A percentile compares a stretch with the other conserved stretches of the same genome.
Conservation (phyloP, 768 basidiomycete genomes). For the Hericium rajendrae region DNA sequence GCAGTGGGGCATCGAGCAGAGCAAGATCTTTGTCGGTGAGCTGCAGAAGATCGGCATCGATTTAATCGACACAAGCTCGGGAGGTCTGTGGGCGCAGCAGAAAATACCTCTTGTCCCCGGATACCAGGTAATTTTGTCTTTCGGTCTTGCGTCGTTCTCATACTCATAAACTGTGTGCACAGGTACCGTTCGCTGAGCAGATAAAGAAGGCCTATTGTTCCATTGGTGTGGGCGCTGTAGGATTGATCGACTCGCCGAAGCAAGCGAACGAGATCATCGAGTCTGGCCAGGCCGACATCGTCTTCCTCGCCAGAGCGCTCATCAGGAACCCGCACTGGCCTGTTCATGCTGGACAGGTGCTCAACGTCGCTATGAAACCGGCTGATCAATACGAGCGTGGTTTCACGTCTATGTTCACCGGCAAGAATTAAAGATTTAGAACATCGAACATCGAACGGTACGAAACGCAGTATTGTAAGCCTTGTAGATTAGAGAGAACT, state of each 20-base stretch:
- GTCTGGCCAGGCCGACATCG: slow-evolving; percentile 57
- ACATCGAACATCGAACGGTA: no score
- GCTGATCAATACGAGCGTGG: slow-evolving; percentile 66
- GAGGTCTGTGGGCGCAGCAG: slow-evolving; percentile 32
- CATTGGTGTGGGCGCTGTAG: slow-evolving; percentile 53
- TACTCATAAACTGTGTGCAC: not conserved
- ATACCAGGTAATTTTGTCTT: slow-evolving; percentile 44
- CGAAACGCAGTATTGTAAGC: no score
- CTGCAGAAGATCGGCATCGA: slow-evolving; percentile 59
- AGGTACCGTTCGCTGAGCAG: slow-evolving; percentile 62
- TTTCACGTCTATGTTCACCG: slow-evolving; percentile 31
- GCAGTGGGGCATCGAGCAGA: slow-evolving; percentile 76
- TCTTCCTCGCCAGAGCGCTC: slow-evolving; percentile 59
- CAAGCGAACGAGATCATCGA: slow-evolving; percentile 55
- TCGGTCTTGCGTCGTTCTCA: not conserved
- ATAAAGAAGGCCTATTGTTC: slow-evolving; percentile 52
- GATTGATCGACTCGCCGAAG: slow-evolving; percentile 55
- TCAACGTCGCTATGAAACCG: slow-evolving; percentile 56
- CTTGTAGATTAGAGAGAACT: no score
- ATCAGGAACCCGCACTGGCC: slow-evolving; percentile 60
- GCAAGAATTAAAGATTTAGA: no score
- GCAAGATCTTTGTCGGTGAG: slow-evolving; percentile 43
- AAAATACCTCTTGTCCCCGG: slow-evolving; percentile 46
- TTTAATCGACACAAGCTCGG: slow-evolving; percentile 58
- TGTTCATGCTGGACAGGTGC: slow-evolving; percentile 47